A percentile compares a stretch with the other conserved stretches of the same genome.
These are phyloP conservation scores for Aspergillus fijiensis DNA, from an alignment of 2,329 filamentous ascomycete genomes.

Conservation along the genomic window DNA sequence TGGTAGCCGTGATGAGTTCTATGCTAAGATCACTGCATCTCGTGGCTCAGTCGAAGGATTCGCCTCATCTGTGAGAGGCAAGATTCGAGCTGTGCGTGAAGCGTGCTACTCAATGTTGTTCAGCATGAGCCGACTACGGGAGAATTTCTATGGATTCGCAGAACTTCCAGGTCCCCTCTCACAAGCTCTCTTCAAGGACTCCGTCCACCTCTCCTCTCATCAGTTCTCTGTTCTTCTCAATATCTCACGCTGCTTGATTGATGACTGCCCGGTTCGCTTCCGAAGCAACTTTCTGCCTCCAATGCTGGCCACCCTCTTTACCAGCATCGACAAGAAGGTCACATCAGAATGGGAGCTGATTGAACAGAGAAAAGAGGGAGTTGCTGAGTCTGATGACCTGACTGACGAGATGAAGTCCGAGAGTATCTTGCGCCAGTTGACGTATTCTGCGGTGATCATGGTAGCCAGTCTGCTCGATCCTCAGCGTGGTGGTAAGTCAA, in stretches of 20 bases:
- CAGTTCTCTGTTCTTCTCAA: slow-evolving; percentile 93
- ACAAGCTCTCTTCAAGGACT: slow-evolving; percentile 78
- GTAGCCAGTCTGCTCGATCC: slow-evolving; percentile 86
- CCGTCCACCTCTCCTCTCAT: slow-evolving; percentile 80
- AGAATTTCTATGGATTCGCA: slow-evolving; percentile 85
- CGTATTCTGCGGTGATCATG: slow-evolving; percentile 88
- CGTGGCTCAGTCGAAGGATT: slow-evolving; percentile 89
- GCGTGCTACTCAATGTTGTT: slow-evolving; percentile 92
- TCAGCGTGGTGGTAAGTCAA: slow-evolving; percentile 57
- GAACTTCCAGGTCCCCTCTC: slow-evolving; percentile 82
- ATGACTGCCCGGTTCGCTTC: slow-evolving; percentile 81
- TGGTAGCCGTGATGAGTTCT: slow-evolving; percentile 95
- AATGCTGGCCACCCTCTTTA: slow-evolving; percentile 76
- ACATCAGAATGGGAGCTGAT: slow-evolving; percentile 82
- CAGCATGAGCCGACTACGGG: slow-evolving; percentile 83
- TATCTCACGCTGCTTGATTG: slow-evolving; percentile 81
- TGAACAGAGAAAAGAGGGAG: slow-evolving; percentile 56
- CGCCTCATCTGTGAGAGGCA: slow-evolving; percentile 86
- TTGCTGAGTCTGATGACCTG: slow-evolving; percentile 69
- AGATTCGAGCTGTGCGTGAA: slow-evolving; percentile 85
- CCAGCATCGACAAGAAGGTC: slow-evolving; percentile 84
- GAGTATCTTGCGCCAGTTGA: slow-evolving; percentile 88
- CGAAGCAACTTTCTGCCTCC: slow-evolving; percentile 80
- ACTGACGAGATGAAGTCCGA: slow-evolving; percentile 98
- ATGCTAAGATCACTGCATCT: slow-evolving; percentile 83